A percentile compares a stretch with the other conserved stretches of the same genome.
Conservation (phyloP, 179 eudicot genomes). For the Spinacia oleracea region DNA sequence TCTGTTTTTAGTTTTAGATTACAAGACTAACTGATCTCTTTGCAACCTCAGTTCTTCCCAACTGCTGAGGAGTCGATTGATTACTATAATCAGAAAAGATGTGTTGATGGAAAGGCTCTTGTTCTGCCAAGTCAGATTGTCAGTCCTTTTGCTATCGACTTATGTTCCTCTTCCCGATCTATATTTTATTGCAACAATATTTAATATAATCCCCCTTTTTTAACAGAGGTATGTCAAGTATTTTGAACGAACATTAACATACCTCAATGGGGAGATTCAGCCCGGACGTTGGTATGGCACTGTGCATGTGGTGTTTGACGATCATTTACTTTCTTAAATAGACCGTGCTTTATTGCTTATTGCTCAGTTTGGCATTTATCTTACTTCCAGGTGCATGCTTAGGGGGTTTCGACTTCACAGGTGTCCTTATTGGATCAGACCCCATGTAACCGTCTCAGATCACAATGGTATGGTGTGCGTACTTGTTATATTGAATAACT, state of each 20-base stretch:
- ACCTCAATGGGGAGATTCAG: conserved; percentile 88
- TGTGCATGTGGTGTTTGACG: not conserved
- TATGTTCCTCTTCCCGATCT: conserved; percentile 4
- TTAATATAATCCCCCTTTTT: conserved; percentile 15
- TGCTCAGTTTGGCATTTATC: conserved; percentile 8
- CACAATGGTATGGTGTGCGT: conserved; percentile 65
- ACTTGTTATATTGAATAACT: conserved; percentile 8
- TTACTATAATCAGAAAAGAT: conserved; percentile 92
- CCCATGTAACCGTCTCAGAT: conserved; percentile 78
- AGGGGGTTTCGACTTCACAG: conserved; percentile 88
- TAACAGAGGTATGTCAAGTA: conserved; percentile 89
- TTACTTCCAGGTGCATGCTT: conserved; percentile 77
- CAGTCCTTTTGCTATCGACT: conserved; percentile 32
- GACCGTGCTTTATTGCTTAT: not conserved
- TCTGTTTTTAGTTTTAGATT: conserved; percentile 5
- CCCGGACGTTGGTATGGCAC: conserved; percentile 82
- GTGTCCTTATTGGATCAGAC: conserved; percentile 97
- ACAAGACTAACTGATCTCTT: conserved; percentile 7
- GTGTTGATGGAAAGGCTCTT: conserved; percentile 91
- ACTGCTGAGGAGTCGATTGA: conserved; percentile 97
- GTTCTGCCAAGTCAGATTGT: conserved; percentile 99
- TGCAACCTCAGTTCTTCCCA: conserved; percentile 72
- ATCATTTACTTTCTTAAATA: not conserved
- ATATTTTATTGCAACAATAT: conserved; percentile 7
- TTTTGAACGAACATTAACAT: conserved; percentile 70